These are phyloP conservation scores for Psilocybe sp. DNA, from an alignment of 768 basidiomycete genomes.

Conservation along the genomic window DNA sequence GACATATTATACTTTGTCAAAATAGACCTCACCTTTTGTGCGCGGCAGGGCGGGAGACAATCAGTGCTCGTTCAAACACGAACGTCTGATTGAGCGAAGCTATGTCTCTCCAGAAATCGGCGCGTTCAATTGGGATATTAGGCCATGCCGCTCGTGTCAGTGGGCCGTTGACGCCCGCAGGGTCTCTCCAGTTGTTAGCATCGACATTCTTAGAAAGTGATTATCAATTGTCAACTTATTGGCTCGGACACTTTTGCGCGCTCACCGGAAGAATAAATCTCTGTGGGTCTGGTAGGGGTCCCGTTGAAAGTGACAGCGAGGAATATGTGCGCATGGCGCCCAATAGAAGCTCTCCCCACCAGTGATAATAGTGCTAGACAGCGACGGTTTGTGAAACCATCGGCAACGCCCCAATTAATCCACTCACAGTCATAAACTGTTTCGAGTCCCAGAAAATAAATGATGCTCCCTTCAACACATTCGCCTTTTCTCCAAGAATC, in stretches of 20 bases:
- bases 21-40: constrained; percentile 36
- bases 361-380: constrained; percentile 39
- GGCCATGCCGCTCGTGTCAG: constrained; percentile 68
- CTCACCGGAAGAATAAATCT: constrained; percentile 33
- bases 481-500: constrained; percentile 17
- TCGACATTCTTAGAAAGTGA: constrained; percentile 10
- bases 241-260: not conserved
- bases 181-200: constrained; percentile 50
- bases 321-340: constrained; percentile 39
- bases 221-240: not conserved
- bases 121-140: constrained; percentile 49
- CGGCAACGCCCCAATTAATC: no score
- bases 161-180: constrained; percentile 57
- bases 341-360: constrained; percentile 43
- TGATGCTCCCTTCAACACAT: constrained; percentile 16
- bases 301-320: constrained; percentile 12
- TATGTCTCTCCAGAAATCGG: constrained; percentile 61
- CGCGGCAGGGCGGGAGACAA: constrained; percentile 61
- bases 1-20: not conserved
- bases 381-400: no score
- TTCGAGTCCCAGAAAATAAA: constrained; percentile 22
- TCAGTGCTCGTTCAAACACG: constrained; percentile 56
- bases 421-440: constrained; percentile 23
- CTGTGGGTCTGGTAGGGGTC: constrained; percentile 17
- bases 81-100: constrained; percentile 41